Evolutionary conservation across 2,329 filamentous ascomycete genomes (phyloP).

Genomic region (Paraconiothyrium brasiliense): DNA sequence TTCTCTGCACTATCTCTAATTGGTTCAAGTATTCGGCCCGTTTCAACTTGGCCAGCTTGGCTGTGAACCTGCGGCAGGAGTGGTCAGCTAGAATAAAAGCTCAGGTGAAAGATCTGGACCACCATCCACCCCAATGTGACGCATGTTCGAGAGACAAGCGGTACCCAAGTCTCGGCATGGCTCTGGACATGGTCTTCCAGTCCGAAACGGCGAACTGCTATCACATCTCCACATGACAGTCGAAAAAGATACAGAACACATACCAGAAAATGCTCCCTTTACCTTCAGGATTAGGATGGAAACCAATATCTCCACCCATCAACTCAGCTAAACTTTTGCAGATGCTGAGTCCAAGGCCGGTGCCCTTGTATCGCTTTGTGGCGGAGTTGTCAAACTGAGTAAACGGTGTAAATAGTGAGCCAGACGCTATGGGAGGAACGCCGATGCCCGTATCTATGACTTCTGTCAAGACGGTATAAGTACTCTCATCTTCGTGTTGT

Average conservation of each 20-base stretch:
- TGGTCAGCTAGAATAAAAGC: background rate
- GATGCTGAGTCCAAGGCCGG: slow-evolving; percentile 66
- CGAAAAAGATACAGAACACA: slow-evolving; percentile 51
- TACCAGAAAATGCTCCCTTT: slow-evolving; percentile 54
- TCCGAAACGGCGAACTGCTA: background rate
- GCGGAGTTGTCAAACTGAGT: slow-evolving; percentile 64
- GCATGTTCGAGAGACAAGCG: background rate
- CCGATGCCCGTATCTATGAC: slow-evolving; percentile 66
- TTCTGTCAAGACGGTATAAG: slow-evolving; percentile 59
- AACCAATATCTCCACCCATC: slow-evolving; percentile 65
- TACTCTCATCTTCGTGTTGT: slow-evolving; percentile 52
- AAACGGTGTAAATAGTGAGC: slow-evolving; percentile 65
- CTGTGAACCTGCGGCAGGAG: slow-evolving; percentile 60
- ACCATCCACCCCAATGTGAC: background rate
- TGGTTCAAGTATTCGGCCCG: slow-evolving; percentile 36
- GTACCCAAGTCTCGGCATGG: background rate
- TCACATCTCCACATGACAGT: slow-evolving; percentile 42
- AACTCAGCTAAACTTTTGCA: slow-evolving; percentile 65
- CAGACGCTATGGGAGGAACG: slow-evolving; percentile 56
- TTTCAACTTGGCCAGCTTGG: slow-evolving; percentile 46
- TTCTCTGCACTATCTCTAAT: slow-evolving; percentile 25
- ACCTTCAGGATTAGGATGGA: slow-evolving; percentile 56
- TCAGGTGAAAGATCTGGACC: background rate
- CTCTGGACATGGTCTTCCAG: background rate
- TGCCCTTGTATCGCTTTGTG: slow-evolving; percentile 65